Base-by-base conservation (phyloP, 2,329 filamentous ascomycete species). In the Stagonosporopsis chrysanthemi region DNA sequence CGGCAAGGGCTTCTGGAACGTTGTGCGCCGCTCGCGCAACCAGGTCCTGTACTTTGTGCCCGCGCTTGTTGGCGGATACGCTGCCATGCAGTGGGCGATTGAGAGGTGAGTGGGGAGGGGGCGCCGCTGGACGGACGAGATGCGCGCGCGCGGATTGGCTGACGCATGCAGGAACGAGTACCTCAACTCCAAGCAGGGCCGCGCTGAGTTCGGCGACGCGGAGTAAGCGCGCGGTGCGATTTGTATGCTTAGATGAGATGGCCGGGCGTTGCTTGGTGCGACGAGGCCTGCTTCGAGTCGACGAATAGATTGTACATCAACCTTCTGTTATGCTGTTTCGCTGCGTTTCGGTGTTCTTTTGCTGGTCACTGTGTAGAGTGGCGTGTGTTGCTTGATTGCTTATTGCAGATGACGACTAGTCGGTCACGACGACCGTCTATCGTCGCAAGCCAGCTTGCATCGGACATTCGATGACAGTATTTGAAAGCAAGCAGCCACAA, bases 1-100 rank as follows among this genome's bases (percentile, higher is more conserved):
- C 65, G 82, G 94, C 79, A 90, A 89, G 67, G 94, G 93, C 74
- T 81, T 98, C 83, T 98, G 98, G 89, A 99, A 99, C 86, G 89
- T 87, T 71, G 96, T 90, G 86, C 89, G 95, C 79, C 88, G 95
- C 73, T 90, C 90, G 81, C 88, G 88, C 77, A 79, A 84, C 69
- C 95, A 98, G 84, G 87, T 96, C 68, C 87, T 98, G 69, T 99
- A 93, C 86, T 88, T 93, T 79, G 85, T 88, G 24, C 90, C 95
- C 58, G 90, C 93, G 36, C 81, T 97, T 69, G 71, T 95, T 64
- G 78, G 84, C 67, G 92, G 86, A 67, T 99, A 98, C 83, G 87
- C 88, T 75, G 76, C 87, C 66, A 90, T 98, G 89, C 81, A 90
- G 76, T 99, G 95, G 95, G 94, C 95, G 66, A 89, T 86, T 73